Percentiles rank a stretch among this genome's conserved stretches.
These are phyloP conservation scores for Ceratocystis diversiconidia DNA, from an alignment of 2,329 filamentous ascomycete species.

Conservation along the genomic window DNA sequence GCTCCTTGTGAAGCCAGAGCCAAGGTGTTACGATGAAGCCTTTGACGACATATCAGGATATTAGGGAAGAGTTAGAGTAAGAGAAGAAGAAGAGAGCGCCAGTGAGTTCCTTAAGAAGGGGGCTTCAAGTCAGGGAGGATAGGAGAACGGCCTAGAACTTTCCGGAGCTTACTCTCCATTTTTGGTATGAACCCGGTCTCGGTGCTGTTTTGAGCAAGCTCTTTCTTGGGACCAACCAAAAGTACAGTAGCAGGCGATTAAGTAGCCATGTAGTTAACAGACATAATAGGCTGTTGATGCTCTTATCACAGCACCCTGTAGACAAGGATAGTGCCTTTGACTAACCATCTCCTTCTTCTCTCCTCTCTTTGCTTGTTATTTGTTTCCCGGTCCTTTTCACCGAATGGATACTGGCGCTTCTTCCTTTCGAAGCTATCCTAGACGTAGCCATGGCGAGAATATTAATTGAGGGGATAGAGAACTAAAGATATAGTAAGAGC, in stretches of 20 bases:
- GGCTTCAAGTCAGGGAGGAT: not conserved
- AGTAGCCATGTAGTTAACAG: not conserved
- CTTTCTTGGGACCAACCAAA: not conserved
- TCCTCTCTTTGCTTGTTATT: not conserved
- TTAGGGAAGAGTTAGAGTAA: not conserved
- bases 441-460: not conserved
- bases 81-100: not conserved
- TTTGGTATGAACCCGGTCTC: not conserved
- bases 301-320: not conserved
- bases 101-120: too few species aligned
- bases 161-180: not conserved
- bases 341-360: not conserved
- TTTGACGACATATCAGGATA: not conserved
- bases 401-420: conserved; percentile 3
- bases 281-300: not conserved
- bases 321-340: not conserved
- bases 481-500: not conserved
- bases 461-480: not conserved
- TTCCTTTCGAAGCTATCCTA: not conserved
- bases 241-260: not conserved
- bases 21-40: not conserved
- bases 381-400: not conserved
- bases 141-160: not conserved
- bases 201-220: not conserved
- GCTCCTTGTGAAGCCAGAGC: not conserved